These are phyloP conservation scores for Microcos paniculata DNA, from an alignment of 345 rosid species.

Conservation along the genomic window DNA sequence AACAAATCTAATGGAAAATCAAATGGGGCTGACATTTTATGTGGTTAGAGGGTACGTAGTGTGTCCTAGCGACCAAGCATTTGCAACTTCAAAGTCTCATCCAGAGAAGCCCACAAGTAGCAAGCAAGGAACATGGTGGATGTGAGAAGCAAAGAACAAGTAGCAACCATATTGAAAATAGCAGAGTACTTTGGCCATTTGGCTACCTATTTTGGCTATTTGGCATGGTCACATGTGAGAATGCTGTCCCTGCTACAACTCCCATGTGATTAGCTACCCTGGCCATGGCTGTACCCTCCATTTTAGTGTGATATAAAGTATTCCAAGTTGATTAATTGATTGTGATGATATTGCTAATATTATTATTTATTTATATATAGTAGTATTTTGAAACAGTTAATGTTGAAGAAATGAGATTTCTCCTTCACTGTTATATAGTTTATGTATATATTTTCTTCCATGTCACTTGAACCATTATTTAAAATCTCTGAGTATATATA, in stretches of 20 bases:
- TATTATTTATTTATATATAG: neutral
- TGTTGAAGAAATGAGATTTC: neutral
- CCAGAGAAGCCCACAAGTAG: constrained; percentile 21
- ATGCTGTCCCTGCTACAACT: constrained; percentile 7
- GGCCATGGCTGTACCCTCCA: constrained; percentile 16
- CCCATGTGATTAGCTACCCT: constrained; percentile 48
- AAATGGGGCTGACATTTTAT: neutral
- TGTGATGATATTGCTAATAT: neutral
- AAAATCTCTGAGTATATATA: neutral
- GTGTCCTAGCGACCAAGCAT: constrained; percentile 45
- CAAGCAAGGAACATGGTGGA: constrained; percentile 14
- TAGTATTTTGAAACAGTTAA: neutral
- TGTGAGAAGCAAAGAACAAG: no score
- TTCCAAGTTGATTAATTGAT: neutral
- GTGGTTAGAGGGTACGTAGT: constrained; percentile 1
- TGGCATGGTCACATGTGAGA: constrained; percentile 39
- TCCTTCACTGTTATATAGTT: neutral
- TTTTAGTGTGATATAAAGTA: constrained; percentile 15
- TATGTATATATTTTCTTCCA: neutral
- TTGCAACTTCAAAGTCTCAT: constrained; percentile 14
- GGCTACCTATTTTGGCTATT: neutral
- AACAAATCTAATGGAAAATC: neutral
- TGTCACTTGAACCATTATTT: constrained; percentile 14
- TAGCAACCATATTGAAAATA: no score
- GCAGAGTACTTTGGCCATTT: no score